Percentiles rank a stretch among this genome's conserved stretches.
These are phyloP conservation scores for Quercus wislizeni DNA, from an alignment of 306 rosid genomes.

Conservation along the genomic window DNA sequence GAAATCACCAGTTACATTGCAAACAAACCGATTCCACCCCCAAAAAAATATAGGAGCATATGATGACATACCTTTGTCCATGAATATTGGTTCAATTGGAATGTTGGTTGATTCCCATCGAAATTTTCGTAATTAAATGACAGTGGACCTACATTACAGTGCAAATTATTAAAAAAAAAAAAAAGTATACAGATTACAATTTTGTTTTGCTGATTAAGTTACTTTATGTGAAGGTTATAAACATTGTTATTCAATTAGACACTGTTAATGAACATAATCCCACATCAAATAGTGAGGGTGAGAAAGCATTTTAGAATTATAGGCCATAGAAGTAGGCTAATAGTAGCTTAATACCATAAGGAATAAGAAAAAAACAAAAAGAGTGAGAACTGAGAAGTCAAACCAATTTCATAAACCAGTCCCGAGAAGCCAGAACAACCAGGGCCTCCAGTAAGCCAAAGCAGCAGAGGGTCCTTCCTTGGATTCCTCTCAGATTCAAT, in stretches of 20 bases:
- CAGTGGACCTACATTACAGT: slow-evolving; percentile 17
- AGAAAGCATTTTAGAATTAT: neutral
- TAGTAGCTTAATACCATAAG: neutral
- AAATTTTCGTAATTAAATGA: slow-evolving; percentile 17
- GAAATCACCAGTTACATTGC: neutral
- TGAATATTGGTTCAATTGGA: slow-evolving; percentile 14
- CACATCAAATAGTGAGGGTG: neutral
- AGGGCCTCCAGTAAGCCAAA: slow-evolving; percentile 41
- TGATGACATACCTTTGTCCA: slow-evolving; percentile 23
- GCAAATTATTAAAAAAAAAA: no score
- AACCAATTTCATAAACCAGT: slow-evolving; percentile 38
- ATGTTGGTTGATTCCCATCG: slow-evolving; percentile 8
- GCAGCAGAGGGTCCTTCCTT: slow-evolving; percentile 30
- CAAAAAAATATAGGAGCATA: neutral
- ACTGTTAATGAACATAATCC: no score
- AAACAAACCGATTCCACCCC: no score
- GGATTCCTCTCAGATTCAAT: slow-evolving; percentile 30
- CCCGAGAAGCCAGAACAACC: slow-evolving; percentile 32
- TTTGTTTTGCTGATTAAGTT: no score
- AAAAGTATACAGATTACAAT: no score
- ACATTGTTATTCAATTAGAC: no score
- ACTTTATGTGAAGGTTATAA: no score
- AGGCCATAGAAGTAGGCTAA: neutral
- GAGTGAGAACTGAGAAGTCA: neutral
- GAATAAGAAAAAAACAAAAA: neutral